Conservation (phyloP, 2,329 filamentous ascomycete species). For the Ceratocystiopsis brevicomis region DNA sequence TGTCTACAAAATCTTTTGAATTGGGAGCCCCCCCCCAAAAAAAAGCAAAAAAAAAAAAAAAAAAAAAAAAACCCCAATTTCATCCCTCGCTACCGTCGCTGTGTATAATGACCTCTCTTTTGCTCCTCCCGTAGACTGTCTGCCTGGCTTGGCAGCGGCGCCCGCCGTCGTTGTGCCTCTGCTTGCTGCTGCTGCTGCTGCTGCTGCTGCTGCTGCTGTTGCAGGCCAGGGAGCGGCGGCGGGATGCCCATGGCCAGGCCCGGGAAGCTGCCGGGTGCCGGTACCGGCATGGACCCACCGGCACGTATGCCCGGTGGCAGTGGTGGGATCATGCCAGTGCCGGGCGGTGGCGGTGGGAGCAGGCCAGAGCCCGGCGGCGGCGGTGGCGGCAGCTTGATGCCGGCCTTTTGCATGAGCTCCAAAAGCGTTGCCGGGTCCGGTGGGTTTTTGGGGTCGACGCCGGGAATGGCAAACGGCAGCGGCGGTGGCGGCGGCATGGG, state of each 20-base stretch:
- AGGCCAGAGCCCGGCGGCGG: constrained; percentile 13
- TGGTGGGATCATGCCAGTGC: no score
- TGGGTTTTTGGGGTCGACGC: constrained; percentile 39
- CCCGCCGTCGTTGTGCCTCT: constrained; percentile 31
- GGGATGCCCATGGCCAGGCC: constrained; percentile 14
- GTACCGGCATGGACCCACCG: constrained; percentile 13
- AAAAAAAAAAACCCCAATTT: no score
- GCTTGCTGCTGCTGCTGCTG: constrained; percentile 12
- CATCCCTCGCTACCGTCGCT: constrained; percentile 20
- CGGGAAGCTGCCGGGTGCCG: constrained; percentile 12
- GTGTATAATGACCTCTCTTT: constrained; percentile 41
- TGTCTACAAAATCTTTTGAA: not conserved
- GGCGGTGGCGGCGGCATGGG: constrained; percentile 35
- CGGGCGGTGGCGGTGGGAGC: constrained; percentile 20
- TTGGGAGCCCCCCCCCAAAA: not conserved
- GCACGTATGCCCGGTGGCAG: constrained; percentile 13
- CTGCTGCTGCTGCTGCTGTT: constrained; percentile 14
- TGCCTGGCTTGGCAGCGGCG: constrained; percentile 63
- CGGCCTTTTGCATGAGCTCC: constrained; percentile 47
- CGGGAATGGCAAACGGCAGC: constrained; percentile 32
- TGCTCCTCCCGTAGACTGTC: constrained; percentile 68
- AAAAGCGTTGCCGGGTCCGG: constrained; percentile 41
- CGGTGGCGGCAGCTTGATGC: constrained; percentile 36
- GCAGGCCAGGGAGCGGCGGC: constrained; percentile 12
- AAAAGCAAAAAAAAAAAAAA: not conserved